phyloP scores from a whole-genome alignment of 805 yeast genomes.

The Cephaloascus fragrans region DNA sequence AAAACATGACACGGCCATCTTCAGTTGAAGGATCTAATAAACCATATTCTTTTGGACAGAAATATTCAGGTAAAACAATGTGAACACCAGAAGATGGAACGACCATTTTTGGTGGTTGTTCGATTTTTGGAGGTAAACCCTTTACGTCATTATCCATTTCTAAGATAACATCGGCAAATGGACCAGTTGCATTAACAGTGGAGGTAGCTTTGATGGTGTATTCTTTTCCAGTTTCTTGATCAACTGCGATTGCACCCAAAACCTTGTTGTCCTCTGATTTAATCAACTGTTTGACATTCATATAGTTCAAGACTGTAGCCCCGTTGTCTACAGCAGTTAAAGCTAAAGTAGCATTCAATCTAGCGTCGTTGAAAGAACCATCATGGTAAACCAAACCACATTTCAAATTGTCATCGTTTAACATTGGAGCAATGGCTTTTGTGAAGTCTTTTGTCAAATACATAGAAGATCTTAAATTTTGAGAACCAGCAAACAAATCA shows the following conservation, averaged over 20 bases:
- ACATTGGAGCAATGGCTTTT: constrained; percentile 73
- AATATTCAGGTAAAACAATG: constrained; percentile 83
- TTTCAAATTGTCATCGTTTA: constrained; percentile 68
- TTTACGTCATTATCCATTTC: constrained; percentile 73
- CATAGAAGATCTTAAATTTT: constrained; percentile 73
- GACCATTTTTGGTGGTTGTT: constrained; percentile 62
- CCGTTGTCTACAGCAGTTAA: constrained; percentile 79
- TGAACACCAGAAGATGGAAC: constrained; percentile 95
- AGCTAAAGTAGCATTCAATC: constrained; percentile 83
- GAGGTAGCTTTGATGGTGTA: constrained; percentile 58
- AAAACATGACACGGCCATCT: constrained; percentile 95
- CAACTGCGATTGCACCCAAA: constrained; percentile 68
- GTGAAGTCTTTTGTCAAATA: constrained; percentile 60
- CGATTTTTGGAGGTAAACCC: constrained; percentile 50
- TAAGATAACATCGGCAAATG: constrained; percentile 74
- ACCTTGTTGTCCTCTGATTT: constrained; percentile 55
- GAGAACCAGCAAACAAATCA: constrained; percentile 86
- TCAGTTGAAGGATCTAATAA: constrained; percentile 84
- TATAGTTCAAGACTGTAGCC: constrained; percentile 82
- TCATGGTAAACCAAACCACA: constrained; percentile 93
- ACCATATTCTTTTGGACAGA: constrained; percentile 83
- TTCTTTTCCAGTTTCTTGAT: constrained; percentile 57
- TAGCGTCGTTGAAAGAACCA: constrained; percentile 87
- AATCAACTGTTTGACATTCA: constrained; percentile 66
- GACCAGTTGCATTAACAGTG: constrained; percentile 91